phyloP scores from a whole-genome alignment of 257 asterid species.

The Solanum gracilifrons region DNA sequence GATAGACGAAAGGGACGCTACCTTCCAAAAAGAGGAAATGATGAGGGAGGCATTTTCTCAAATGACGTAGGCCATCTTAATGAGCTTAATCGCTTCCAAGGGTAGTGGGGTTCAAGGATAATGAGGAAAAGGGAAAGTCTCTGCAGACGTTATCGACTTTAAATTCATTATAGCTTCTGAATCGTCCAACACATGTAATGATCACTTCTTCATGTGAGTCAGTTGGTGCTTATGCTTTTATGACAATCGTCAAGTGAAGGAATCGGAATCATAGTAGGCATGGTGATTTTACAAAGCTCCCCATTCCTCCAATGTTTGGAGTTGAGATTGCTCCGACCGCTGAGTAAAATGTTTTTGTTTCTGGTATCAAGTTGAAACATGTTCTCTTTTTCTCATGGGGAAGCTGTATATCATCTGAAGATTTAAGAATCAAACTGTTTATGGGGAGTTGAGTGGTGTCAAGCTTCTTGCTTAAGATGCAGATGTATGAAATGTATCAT shows the following conservation, averaged over 20 bases:
- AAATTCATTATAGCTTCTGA: not conserved
- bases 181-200: not conserved
- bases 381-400: not conserved
- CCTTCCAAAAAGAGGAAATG: not conserved
- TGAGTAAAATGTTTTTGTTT: not conserved
- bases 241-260: not conserved
- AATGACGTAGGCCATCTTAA: not conserved
- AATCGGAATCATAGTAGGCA: not conserved
- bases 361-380: not conserved
- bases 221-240: not conserved
- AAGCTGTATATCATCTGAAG: not conserved
- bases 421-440: not conserved
- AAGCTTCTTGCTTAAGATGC: not conserved
- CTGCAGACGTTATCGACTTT: not conserved
- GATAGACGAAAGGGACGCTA: not conserved
- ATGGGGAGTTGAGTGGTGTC: not conserved
- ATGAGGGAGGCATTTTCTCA: not conserved
- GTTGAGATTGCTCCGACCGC: not conserved
- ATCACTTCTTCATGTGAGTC: not conserved
- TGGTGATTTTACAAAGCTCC: not conserved
- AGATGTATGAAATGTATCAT: not conserved
- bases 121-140: not conserved
- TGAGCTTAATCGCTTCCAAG: not conserved
- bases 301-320: not conserved
- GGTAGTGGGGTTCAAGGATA: not conserved